Conservation (phyloP, 2,329 filamentous ascomycete genomes). For the Colletotrichum karsti region DNA sequence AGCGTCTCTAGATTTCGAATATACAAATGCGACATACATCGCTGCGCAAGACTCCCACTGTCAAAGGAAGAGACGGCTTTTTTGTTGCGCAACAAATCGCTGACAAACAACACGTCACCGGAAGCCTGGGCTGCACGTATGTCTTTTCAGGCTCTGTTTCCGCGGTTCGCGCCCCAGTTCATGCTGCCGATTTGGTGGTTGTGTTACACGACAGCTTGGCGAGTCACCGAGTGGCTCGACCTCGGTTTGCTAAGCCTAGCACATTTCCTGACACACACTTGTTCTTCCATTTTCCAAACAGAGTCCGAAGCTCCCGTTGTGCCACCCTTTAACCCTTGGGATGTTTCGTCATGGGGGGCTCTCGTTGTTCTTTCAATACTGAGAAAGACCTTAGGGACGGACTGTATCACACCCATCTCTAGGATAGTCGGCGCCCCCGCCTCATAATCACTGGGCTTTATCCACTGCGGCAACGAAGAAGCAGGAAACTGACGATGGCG, state of each 20-base stretch:
- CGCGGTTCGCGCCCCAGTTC: background rate
- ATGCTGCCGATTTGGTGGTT: background rate
- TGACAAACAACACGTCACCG: background rate
- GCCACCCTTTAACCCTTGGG: too few species aligned
- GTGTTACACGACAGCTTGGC: background rate
- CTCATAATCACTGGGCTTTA: too few species aligned
- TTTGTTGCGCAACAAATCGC: background rate
- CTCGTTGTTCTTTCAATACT: too few species aligned
- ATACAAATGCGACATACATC: background rate
- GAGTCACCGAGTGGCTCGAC: background rate
- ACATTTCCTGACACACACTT: background rate
- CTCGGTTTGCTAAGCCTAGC: background rate
- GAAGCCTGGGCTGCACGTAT: background rate
- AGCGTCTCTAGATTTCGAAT: background rate
- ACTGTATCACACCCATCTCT: too few species aligned
- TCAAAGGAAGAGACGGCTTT: background rate
- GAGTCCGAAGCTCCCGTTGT: too few species aligned
- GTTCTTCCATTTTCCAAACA: too few species aligned
- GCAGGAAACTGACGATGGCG: too few species aligned
- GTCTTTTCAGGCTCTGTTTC: background rate
- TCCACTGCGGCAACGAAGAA: too few species aligned
- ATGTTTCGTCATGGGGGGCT: too few species aligned
- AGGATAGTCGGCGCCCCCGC: too few species aligned
- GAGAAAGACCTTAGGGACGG: too few species aligned
- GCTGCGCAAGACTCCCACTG: background rate